Conservation (phyloP, 306 rosid species). For the Ormosia semicastrata region DNA sequence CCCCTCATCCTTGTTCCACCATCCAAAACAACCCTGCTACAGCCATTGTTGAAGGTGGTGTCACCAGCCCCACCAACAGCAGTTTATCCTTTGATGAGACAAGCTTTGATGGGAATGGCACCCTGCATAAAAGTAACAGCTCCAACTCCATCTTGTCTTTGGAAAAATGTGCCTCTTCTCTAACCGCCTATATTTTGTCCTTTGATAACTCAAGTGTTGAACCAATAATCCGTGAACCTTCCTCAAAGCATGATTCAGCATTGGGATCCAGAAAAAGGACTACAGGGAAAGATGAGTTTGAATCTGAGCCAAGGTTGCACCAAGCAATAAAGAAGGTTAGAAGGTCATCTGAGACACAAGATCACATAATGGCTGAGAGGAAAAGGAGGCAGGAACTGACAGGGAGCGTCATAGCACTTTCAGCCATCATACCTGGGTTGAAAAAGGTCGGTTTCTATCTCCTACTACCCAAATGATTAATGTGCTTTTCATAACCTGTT, state of each 20-base stretch:
- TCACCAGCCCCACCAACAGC: slow-evolving; percentile 22
- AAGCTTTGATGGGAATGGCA: too few relatives aligned
- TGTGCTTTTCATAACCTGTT: too few relatives aligned
- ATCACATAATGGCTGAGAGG: slow-evolving; percentile 36
- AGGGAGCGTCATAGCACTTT: slow-evolving; percentile 24
- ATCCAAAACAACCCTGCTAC: too few relatives aligned
- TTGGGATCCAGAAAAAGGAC: neutral
- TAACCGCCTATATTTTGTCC: slow-evolving; percentile 16
- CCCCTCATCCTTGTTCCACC: too few relatives aligned
- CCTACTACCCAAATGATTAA: neutral
- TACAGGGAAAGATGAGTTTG: neutral
- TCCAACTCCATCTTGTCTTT: slow-evolving; percentile 21
- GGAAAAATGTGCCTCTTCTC: neutral
- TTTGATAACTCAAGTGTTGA: slow-evolving; percentile 16
- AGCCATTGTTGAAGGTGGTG: neutral
- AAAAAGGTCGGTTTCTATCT: slow-evolving; percentile 25
- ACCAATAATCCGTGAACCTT: neutral
- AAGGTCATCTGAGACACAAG: neutral
- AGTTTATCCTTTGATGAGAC: slow-evolving; percentile 20
- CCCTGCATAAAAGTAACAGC: too few relatives aligned
- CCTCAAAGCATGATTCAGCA: neutral
- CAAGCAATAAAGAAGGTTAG: slow-evolving; percentile 4
- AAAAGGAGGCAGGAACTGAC: slow-evolving; percentile 32
- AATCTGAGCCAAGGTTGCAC: neutral
- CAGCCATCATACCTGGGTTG: slow-evolving; percentile 38